Conservation (phyloP, 805 yeast species). For the Ogataea zsoltii region DNA sequence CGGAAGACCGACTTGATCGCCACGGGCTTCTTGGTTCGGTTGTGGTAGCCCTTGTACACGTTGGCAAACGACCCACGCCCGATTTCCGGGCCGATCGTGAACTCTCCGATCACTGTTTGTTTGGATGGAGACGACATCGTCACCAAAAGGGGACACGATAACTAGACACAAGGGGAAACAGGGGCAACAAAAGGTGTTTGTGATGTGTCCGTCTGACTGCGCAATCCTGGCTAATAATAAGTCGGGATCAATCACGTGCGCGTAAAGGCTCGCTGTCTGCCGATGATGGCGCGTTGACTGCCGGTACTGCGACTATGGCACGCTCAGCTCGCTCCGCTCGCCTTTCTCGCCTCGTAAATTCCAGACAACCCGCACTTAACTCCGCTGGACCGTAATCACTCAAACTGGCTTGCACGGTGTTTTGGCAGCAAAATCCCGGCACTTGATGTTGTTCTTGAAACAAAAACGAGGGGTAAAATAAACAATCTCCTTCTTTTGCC, state of each 20-base stretch:
- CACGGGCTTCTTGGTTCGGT: slow-evolving; percentile 56
- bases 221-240: too few species aligned
- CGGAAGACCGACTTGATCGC: slow-evolving; percentile 89
- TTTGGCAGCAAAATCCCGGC: too few species aligned
- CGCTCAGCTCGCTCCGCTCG: slow-evolving; percentile 4
- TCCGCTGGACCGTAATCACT: too few species aligned
- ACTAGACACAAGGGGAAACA: background rate
- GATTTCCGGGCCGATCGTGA: slow-evolving; percentile 74
- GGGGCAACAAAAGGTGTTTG: background rate
- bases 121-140: slow-evolving; percentile 1
- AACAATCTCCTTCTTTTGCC: slow-evolving; percentile 5
- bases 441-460: too few species aligned
- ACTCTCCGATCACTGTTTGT: slow-evolving; percentile 43
- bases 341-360: background rate
- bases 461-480: background rate
- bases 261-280: too few species aligned
- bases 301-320: too few species aligned
- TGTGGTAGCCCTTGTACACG: slow-evolving; percentile 81
- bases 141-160: background rate
- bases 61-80: slow-evolving; percentile 97
- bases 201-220: background rate
- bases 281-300: too few species aligned
- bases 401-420: too few species aligned
- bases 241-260: too few species aligned
- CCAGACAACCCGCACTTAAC: too few species aligned